Base-by-base conservation (phyloP, 2,329 filamentous ascomycete species). In the Fusarium solani-melongenae region DNA sequence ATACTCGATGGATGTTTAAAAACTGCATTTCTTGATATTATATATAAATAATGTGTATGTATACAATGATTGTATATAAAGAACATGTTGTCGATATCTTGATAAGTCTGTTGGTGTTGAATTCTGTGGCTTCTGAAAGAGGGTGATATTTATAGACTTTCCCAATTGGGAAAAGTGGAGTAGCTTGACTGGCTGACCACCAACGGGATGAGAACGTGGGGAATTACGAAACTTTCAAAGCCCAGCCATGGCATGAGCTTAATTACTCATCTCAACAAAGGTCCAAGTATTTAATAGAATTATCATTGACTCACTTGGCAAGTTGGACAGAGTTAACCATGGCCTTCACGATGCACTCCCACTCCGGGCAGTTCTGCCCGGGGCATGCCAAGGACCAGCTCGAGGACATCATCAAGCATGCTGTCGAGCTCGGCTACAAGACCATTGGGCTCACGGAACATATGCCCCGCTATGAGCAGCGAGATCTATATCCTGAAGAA, bases 271-370 rank as follows among this genome's bases (percentile, higher is more conserved):
- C 27, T 60, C 17, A 24, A 36, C 31, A 56, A 36, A 34, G n/a
- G 31, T 10, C 3, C 22, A 46, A 15, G 49, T 53, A 9, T 33
- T 22, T 14, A 31, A 24, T 36, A 56, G 7, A 36, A 9, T 27
- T 12, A 27, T 56, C 31, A 56, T 44, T 17, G 10, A 36, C 33
- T 51, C 46, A 34, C 20, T 39, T 39, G 15, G 33, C 14, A 15
- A 34, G 8, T 34, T 33, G 31, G 31, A 33, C 31, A 33, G 33
- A 34, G 33, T 34, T 8, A 2, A 34, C 14, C 61, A 98, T 98
- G 96, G 95, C 96, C 2, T 98, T 97, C 85, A 97, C 96, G 6
- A 97, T 98, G 87, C 96, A 99, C 84, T 97, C 94, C 80, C 96
- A 99, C 85, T 98, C 96, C 39, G 96, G 96, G 72, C 94, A 99